These are phyloP conservation scores for Sporothrix variecibatus DNA, from an alignment of 2,329 filamentous ascomycete genomes.

Conservation along the genomic window DNA sequence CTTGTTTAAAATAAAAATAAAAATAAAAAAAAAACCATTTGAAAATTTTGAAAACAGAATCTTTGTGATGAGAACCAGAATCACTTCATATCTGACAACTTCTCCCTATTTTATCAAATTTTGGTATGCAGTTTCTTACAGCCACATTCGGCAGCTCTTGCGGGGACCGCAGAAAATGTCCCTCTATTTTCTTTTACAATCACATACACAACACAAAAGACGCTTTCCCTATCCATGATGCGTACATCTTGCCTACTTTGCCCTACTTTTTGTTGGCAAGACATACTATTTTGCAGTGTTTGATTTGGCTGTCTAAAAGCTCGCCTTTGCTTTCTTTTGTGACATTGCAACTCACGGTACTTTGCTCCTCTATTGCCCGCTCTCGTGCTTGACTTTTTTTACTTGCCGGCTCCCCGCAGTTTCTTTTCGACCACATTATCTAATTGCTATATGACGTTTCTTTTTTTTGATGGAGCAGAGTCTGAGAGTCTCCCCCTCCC, in stretches of 20 bases:
- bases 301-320: not conserved
- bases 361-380: not conserved
- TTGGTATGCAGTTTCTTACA: not conserved
- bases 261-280: not conserved
- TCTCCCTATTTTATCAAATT: not conserved
- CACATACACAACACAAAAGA: not conserved
- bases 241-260: not conserved
- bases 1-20: too few species aligned
- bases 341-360: too few species aligned
- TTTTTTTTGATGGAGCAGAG: not conserved
- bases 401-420: not conserved
- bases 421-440: not conserved
- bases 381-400: not conserved
- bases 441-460: not conserved
- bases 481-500: not conserved
- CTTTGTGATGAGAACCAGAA: not conserved
- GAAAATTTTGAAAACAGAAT: too few species aligned
- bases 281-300: not conserved
- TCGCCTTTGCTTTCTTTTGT: conserved; percentile 15
- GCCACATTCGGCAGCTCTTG: not conserved
- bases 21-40: too few species aligned
- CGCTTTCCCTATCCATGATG: not conserved
- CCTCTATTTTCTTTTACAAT: not conserved
- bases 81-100: not conserved
- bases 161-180: not conserved